These are phyloP conservation scores for Microstegium vimineum DNA, from an alignment of 176 grass and related monocot genomes.

Conservation along the genomic window DNA sequence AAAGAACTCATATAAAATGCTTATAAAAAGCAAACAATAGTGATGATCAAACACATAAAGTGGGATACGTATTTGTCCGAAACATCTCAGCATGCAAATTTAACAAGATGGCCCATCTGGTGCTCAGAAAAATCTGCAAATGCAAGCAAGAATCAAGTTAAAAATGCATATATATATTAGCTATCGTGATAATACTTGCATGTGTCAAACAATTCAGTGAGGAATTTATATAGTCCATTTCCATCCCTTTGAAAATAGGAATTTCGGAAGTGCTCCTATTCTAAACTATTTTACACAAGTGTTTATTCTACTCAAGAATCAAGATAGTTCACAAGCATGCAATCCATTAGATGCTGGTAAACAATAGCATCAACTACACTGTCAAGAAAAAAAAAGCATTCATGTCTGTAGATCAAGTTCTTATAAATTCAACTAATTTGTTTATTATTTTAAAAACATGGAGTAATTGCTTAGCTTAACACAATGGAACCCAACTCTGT, in stretches of 20 bases:
- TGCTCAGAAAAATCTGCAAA: conserved; percentile 97
- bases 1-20: not conserved
- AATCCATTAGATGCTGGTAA: not conserved
- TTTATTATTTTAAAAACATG: not conserved
- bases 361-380: not conserved
- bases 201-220: not conserved
- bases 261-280: not conserved
- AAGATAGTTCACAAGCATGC: not conserved
- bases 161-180: conserved; percentile 10
- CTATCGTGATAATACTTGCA: not conserved
- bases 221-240: not conserved
- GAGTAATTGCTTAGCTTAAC: not conserved
- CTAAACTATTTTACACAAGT: not conserved
- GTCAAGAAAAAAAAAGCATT: not conserved
- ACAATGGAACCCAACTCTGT: not conserved
- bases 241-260: not conserved
- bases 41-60: conserved; percentile 18
- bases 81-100: conserved; percentile 99
- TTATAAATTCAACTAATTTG: not conserved
- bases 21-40: conserved; percentile 5
- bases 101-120: conserved; percentile 97
- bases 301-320: not conserved
- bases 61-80: conserved; percentile 95
- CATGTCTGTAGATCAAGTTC: not conserved
- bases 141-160: conserved; percentile 20